Percentiles rank a stretch among this genome's conserved stretches.
phyloP scores from a whole-genome alignment of 177 flowering plant species.

The Vitis hybrid region DNA sequence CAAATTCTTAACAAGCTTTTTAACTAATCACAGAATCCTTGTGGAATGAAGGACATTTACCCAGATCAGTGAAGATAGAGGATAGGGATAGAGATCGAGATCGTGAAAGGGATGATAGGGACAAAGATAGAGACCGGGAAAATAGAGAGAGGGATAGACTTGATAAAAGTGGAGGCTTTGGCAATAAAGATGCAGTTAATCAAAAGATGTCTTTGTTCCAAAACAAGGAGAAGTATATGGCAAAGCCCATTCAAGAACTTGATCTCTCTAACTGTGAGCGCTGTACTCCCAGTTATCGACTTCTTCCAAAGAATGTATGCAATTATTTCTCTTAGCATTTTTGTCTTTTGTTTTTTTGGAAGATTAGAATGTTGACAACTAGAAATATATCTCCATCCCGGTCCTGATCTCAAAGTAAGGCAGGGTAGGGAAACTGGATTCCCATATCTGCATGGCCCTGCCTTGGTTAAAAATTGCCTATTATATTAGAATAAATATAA shows the following conservation, averaged over 20 bases:
- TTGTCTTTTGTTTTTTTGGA: background rate
- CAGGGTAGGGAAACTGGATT: no score
- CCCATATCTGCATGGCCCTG: no score
- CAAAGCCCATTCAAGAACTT: constrained; percentile 93
- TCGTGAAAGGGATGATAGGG: constrained; percentile 52
- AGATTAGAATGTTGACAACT: background rate
- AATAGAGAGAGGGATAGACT: constrained; percentile 58
- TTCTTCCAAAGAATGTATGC: constrained; percentile 86
- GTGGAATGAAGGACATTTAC: constrained; percentile 57
- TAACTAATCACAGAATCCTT: constrained; percentile 46
- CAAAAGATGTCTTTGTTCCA: constrained; percentile 46
- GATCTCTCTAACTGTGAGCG: constrained; percentile 92
- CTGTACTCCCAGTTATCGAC: constrained; percentile 96
- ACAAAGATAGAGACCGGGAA: constrained; percentile 56
- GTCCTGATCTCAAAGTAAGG: no score
- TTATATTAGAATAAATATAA: no score
- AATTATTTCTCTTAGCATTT: background rate
- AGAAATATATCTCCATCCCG: no score
- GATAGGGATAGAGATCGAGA: constrained; percentile 62
- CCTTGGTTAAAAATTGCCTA: no score
- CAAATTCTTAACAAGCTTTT: constrained; percentile 5
- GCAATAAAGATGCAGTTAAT: constrained; percentile 36
- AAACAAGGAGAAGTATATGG: constrained; percentile 67
- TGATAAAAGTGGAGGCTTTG: constrained; percentile 39
- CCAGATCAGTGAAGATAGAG: constrained; percentile 55